Conservation (phyloP, 2,329 filamentous ascomycete genomes). For the Polychaeton citri region DNA sequence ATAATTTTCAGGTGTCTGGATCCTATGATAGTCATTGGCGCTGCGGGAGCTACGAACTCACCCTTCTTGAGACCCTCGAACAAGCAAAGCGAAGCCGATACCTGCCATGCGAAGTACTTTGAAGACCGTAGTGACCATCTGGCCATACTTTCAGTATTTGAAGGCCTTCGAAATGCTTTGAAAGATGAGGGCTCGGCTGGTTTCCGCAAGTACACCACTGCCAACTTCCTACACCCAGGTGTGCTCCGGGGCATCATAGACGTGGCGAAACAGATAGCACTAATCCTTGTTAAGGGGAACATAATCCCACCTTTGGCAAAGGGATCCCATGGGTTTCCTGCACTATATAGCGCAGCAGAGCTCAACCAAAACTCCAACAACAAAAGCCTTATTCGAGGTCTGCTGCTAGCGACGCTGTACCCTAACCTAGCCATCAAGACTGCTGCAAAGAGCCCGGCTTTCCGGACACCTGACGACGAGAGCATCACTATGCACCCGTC, state of each 20-base stretch:
- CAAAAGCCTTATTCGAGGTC: slow-evolving; percentile 30
- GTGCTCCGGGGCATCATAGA: slow-evolving; percentile 24
- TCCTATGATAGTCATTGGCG: slow-evolving; percentile 34
- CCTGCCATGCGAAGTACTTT: slow-evolving; percentile 1
- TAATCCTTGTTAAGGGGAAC: slow-evolving; percentile 22
- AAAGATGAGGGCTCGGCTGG: slow-evolving; percentile 20
- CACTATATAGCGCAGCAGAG: slow-evolving; percentile 1
- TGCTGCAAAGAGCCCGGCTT: slow-evolving; percentile 6
- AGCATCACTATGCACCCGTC: slow-evolving; percentile 15
- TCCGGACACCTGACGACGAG: slow-evolving; percentile 16
- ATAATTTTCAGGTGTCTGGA: slow-evolving; percentile 40
- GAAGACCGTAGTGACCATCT: slow-evolving; percentile 33
- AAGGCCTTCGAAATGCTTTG: slow-evolving; percentile 21
- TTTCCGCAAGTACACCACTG: neutral
- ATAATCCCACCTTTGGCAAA: slow-evolving; percentile 17
- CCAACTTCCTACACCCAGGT: slow-evolving; percentile 23
- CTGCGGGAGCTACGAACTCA: slow-evolving; percentile 20
- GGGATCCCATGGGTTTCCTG: slow-evolving; percentile 18
- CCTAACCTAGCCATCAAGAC: slow-evolving; percentile 30
- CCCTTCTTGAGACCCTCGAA: slow-evolving; percentile 21
- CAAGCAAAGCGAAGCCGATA: slow-evolving; percentile 21
- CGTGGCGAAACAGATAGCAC: slow-evolving; percentile 24
- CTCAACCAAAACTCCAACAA: slow-evolving; percentile 35
- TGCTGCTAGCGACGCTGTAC: slow-evolving; percentile 32
- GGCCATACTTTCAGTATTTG: slow-evolving; percentile 30